These are phyloP conservation scores for Fonsecaea monophora DNA, from an alignment of 2,329 filamentous ascomycete genomes.

Conservation along the genomic window DNA sequence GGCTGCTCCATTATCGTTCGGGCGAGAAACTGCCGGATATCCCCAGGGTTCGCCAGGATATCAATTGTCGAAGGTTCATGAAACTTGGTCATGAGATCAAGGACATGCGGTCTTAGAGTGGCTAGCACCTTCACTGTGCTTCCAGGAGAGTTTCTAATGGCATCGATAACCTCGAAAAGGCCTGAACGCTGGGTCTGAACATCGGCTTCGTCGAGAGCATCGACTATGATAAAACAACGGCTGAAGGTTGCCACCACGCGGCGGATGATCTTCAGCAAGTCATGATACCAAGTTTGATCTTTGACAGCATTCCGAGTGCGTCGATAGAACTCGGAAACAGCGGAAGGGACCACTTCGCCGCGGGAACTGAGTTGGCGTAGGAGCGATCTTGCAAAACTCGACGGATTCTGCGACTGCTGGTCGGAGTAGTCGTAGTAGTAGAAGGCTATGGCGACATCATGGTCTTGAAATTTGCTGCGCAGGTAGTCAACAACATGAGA, in stretches of 20 bases:
- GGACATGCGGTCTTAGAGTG: conserved; percentile 37
- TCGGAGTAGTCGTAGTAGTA: conserved; percentile 46
- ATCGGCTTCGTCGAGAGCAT: conserved; percentile 43
- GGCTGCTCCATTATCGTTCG: conserved; percentile 38
- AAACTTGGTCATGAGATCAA: conserved; percentile 26
- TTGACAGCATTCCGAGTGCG: conserved; percentile 34
- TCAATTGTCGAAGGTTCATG: conserved; percentile 30
- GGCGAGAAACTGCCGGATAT: conserved; percentile 40
- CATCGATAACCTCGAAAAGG: conserved; percentile 36
- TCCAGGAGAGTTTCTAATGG: conserved; percentile 26
- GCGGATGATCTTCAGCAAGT: conserved; percentile 35
- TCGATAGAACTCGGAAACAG: conserved; percentile 41
- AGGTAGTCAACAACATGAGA: conserved; percentile 41
- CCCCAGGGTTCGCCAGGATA: conserved; percentile 34
- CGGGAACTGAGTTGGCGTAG: conserved; percentile 40
- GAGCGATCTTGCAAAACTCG: conserved; percentile 39
- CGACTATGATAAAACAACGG: conserved; percentile 40
- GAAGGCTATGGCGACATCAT: conserved; percentile 38
- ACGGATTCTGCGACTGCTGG: conserved; percentile 37
- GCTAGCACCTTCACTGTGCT: conserved; percentile 34
- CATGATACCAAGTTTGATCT: conserved; percentile 37
- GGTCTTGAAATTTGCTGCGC: conserved; percentile 23
- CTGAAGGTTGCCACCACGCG: conserved; percentile 34
- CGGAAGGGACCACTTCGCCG: conserved; percentile 36
- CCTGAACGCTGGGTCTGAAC: conserved; percentile 30